Evolutionary conservation across 192 early-diverging fungal species (phyloP), one percentile per base, ranked within the genome.

Genomic region (Globomyces pollinis-pini): DNA sequence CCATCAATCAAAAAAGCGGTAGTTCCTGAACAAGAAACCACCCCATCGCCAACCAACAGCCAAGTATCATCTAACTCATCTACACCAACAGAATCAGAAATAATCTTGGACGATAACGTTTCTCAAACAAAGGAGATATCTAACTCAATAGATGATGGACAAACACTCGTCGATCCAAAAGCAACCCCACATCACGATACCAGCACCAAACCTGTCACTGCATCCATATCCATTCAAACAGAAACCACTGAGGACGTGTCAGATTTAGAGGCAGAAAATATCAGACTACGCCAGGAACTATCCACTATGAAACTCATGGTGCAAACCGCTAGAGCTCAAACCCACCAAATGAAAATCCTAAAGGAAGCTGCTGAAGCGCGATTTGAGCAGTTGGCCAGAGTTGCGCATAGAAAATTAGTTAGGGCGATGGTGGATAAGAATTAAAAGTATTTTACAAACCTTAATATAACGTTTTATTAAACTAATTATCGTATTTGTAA

Each of bases 371-470:
- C 58, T n/a, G 58, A 60, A 49, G 58, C 58, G 2, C 15, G 58
- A 28, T 60, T 60, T 29, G 58, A 60, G 58, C 58, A 60, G 30
- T 34, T 60, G 39, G 58, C 58, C 35, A 42, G 58, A 35, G 58
- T 60, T 35, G 38, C 41, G 15, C 58, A 60, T 33, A 24, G 58
- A 24, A 60, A 60, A 33, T 49, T 60, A 20, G 58, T 60, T 32
- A 6, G 32, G 35, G 58, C 58, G n/a, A 57, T 55, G 53, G 53
- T 55, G 29, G 53, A 55, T 41, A 38, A 20, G 28, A 55, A 55
- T 55, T 35, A 55, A 34, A 7, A 36, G 20, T 47, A 47, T 47
- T 47, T 47, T 28, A 47, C 28, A 47, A 26, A 47, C 11, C 44
- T 26, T 8, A 36, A 36, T 36, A 13, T 5, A 36, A 36, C 35